Evolutionary conservation across 2,329 filamentous ascomycete genomes (phyloP).

Genomic region (Verticillium nonalfalfae): DNA sequence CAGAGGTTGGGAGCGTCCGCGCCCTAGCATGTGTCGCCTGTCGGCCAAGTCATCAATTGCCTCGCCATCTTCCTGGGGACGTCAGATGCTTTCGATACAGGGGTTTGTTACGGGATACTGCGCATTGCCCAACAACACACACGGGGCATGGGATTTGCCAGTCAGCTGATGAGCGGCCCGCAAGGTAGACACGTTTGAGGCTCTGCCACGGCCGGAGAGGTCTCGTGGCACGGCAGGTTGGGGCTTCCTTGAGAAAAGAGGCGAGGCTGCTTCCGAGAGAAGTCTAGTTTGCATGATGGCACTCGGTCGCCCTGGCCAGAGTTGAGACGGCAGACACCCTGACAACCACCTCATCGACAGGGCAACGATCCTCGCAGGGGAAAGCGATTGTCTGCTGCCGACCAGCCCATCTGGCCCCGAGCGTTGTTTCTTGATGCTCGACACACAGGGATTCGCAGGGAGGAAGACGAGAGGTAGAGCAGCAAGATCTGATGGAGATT

Average conservation of each 20-base stretch:
- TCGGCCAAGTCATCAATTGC: background rate
- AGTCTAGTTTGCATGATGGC: background rate
- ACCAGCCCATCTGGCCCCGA: background rate
- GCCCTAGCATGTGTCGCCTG: background rate
- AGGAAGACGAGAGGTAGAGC: background rate
- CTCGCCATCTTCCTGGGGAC: background rate
- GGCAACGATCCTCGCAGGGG: background rate
- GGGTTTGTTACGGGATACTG: background rate
- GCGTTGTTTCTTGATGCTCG: background rate
- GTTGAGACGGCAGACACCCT: background rate
- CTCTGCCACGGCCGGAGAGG: background rate
- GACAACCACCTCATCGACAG: background rate
- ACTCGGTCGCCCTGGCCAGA: background rate
- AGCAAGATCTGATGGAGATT: background rate
- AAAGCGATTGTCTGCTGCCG: background rate
- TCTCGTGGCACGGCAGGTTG: background rate
- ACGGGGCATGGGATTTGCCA: background rate
- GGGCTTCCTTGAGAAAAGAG: background rate
- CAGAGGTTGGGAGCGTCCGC: background rate
- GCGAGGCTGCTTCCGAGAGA: background rate
- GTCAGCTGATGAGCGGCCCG: background rate
- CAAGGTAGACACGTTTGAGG: background rate
- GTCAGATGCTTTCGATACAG: background rate
- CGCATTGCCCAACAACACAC: background rate
- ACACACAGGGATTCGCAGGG: background rate